phyloP scores from a whole-genome alignment of 371 early-diverging fungal species.

The Batkoa obscura region DNA sequence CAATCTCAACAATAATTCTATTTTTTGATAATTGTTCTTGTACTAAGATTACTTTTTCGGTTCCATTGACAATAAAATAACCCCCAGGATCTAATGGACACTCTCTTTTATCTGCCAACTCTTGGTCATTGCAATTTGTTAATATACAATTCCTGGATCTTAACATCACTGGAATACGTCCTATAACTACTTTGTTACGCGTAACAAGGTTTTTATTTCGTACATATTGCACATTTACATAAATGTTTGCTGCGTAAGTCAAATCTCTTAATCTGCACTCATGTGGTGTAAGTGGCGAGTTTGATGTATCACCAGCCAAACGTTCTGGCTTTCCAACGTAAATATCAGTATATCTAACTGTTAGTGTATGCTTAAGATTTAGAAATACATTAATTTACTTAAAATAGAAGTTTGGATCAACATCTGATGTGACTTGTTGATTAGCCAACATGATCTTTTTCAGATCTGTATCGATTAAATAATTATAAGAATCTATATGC shows the following conservation, averaged over 20 bases:
- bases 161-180: conserved; percentile 98
- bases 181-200: conserved; percentile 78
- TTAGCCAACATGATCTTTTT: conserved; percentile 92
- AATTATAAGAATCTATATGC: conserved; percentile 99
- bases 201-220: conserved; percentile 74
- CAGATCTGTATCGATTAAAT: conserved; percentile 93
- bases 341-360: conserved; percentile 82
- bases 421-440: conserved; percentile 90
- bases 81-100: conserved; percentile 99
- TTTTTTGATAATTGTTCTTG: conserved; percentile 99
- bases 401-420: conserved; percentile 94
- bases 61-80: conserved; percentile 98
- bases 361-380: conserved; percentile 36
- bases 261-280: conserved; percentile 98
- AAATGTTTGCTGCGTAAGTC: conserved; percentile 92
- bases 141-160: conserved; percentile 80
- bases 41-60: conserved; percentile 98
- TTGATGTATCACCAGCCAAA: conserved; percentile 53
- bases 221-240: conserved; percentile 95
- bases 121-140: conserved; percentile 51
- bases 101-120: conserved; percentile 74
- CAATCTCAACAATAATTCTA: conserved; percentile 96
- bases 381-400: conserved; percentile 30
- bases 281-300: conserved; percentile 79
- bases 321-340: conserved; percentile 77